Percentiles rank a stretch among this genome's conserved stretches.
Evolutionary conservation across 192 early-diverging fungal genomes (phyloP).

Genomic region (Gryganskiella cystojenkinii): DNA sequence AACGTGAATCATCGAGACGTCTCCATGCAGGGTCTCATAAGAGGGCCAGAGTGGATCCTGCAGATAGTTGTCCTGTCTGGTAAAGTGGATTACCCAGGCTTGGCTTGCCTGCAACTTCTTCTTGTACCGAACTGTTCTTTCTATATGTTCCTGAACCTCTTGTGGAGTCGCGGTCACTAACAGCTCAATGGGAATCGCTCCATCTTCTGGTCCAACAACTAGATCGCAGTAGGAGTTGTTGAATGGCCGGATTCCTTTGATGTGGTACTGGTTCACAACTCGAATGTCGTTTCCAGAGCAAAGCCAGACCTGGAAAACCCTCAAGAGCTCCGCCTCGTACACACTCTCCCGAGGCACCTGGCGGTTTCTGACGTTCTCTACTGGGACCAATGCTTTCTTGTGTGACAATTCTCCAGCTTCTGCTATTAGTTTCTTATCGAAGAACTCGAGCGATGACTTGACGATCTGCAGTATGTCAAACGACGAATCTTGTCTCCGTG

Average conservation of each 20-base stretch:
- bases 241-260: too few species aligned
- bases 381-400: slow-evolving; percentile 18
- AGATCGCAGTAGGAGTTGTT: slow-evolving; percentile 17
- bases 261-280: slow-evolving; percentile 31
- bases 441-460: slow-evolving; percentile 15
- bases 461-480: slow-evolving; percentile 29
- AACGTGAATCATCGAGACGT: slow-evolving; percentile 27
- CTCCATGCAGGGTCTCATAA: background rate
- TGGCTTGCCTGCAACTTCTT: slow-evolving; percentile 17
- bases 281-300: background rate
- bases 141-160: slow-evolving; percentile 18
- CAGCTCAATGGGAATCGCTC: slow-evolving; percentile 17
- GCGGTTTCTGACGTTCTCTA: slow-evolving; percentile 1
- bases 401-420: slow-evolving; percentile 3
- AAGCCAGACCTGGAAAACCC: slow-evolving; percentile 33
- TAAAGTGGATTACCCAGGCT: slow-evolving; percentile 35
- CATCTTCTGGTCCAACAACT: background rate
- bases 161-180: slow-evolving; percentile 18
- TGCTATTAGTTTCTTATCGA: slow-evolving; percentile 28
- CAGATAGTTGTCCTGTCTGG: slow-evolving; percentile 22
- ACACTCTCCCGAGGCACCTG: slow-evolving; percentile 32
- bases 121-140: slow-evolving; percentile 14
- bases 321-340: slow-evolving; percentile 32
- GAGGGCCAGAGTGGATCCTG: slow-evolving; percentile 9
- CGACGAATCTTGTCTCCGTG: slow-evolving; percentile 2